phyloP scores from a whole-genome alignment of 306 rosid genomes.

The Rubus idaeus region DNA sequence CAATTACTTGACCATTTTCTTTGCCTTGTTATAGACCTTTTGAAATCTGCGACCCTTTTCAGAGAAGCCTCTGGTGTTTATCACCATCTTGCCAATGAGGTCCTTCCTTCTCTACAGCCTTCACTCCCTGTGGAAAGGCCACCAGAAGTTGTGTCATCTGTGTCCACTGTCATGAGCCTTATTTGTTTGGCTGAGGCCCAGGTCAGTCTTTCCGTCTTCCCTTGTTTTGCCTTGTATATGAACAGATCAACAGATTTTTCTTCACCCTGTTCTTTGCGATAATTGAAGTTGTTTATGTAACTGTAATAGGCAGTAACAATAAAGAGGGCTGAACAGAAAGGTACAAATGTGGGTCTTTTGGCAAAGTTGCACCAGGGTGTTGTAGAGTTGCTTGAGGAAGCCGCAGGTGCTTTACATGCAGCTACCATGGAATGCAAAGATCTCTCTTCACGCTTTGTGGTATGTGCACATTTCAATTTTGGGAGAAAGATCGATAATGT shows the following conservation, averaged over 20 bases:
- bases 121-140: slow-evolving; percentile 50
- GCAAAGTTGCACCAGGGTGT: slow-evolving; percentile 78
- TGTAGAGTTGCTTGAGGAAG: slow-evolving; percentile 62
- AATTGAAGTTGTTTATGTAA: slow-evolving; percentile 19
- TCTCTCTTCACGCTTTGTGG: slow-evolving; percentile 51
- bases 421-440: slow-evolving; percentile 42
- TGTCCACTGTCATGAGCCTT: slow-evolving; percentile 61
- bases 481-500: not conserved
- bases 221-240: slow-evolving; percentile 1
- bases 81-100: slow-evolving; percentile 57
- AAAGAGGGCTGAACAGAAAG: slow-evolving; percentile 76
- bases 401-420: slow-evolving; percentile 32
- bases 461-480: slow-evolving; percentile 29
- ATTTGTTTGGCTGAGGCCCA: slow-evolving; percentile 82
- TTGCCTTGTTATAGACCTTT: slow-evolving; percentile 56
- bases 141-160: slow-evolving; percentile 53
- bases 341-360: slow-evolving; percentile 55
- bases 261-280: not conserved
- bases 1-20: slow-evolving; percentile 18
- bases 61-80: slow-evolving; percentile 84
- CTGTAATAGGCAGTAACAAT: slow-evolving; percentile 60
- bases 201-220: slow-evolving; percentile 41
- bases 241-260: not conserved
- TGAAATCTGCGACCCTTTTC: slow-evolving; percentile 54
- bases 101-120: slow-evolving; percentile 47